A percentile compares a stretch with the other conserved stretches of the same genome.
Evolutionary conservation across 2,329 filamentous ascomycete genomes (phyloP).

Genomic region (Sarocladium strictum): DNA sequence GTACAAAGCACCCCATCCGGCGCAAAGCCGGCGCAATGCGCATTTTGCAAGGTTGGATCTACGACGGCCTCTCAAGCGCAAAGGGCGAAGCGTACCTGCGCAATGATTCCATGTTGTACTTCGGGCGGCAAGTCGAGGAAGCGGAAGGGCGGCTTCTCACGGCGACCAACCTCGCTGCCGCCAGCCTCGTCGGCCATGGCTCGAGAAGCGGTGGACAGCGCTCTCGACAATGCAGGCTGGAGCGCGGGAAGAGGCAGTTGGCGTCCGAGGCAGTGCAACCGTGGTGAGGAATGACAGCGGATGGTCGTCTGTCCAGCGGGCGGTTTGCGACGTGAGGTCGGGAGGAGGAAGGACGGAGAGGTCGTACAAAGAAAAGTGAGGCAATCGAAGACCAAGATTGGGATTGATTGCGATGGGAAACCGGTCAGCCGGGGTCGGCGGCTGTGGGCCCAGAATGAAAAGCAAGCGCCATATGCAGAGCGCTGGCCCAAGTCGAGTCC

Average conservation of each 20-base stretch:
- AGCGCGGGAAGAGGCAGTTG: not conserved
- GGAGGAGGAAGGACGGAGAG: not conserved
- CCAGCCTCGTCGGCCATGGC: constrained; percentile 5
- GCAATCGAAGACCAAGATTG: not conserved
- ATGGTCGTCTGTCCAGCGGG: constrained; percentile 4
- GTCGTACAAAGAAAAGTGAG: constrained; percentile 7
- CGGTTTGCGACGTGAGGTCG: not conserved
- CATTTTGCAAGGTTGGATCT: not conserved
- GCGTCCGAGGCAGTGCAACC: constrained; percentile 7
- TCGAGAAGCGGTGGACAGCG: not conserved
- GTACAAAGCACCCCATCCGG: not conserved
- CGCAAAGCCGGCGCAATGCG: constrained; percentile 7
- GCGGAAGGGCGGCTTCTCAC: not conserved
- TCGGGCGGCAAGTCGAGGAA: constrained; percentile 5
- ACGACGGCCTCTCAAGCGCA: not conserved
- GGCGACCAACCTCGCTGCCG: not conserved
- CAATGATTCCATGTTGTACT: not conserved
- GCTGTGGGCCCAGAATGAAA: not conserved
- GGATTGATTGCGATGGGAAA: not conserved
- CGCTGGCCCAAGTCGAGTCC: not conserved
- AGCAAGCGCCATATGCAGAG: not conserved
- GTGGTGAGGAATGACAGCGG: not conserved
- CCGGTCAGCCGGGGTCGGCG: not conserved
- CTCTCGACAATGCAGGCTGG: not conserved
- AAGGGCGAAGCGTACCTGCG: not conserved